Evolutionary conservation across 208 protist species (phyloP).

Genomic region (Acanthamoeba castellanii): DNA sequence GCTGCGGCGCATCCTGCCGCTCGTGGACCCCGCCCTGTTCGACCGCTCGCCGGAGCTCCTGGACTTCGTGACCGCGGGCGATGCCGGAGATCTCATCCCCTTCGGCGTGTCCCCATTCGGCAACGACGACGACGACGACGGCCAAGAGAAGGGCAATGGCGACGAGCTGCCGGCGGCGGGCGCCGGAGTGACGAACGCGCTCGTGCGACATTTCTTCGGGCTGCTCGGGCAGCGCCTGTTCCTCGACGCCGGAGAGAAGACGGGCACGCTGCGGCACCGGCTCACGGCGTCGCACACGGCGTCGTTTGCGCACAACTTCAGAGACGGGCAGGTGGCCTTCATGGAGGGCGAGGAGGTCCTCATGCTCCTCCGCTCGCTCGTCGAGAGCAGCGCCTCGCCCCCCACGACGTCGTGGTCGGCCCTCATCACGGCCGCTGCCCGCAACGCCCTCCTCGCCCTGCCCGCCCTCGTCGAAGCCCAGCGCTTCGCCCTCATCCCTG

Average conservation of each 20-base stretch:
- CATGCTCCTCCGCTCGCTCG: constrained; percentile 49
- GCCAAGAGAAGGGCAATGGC: no score
- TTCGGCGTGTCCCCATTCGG: background rate
- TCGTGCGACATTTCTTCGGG: constrained; percentile 6
- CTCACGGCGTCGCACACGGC: background rate
- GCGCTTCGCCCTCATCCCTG: background rate
- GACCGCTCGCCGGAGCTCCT: background rate
- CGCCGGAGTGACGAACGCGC: background rate
- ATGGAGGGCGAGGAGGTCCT: constrained; percentile 2
- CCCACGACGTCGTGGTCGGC: background rate
- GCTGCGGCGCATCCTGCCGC: constrained; percentile 25
- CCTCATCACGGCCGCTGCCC: background rate
- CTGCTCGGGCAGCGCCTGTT: constrained; percentile 14
- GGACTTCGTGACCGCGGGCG: background rate
- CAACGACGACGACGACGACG: background rate
- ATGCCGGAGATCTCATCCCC: background rate
- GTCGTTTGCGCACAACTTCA: constrained; percentile 23
- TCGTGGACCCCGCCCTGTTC: constrained; percentile 38
- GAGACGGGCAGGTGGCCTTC: constrained; percentile 40
- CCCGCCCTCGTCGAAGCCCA: background rate
- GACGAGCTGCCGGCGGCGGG: no score
- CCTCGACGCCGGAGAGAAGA: constrained; percentile 4
- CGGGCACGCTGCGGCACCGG: background rate
- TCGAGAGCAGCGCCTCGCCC: background rate
- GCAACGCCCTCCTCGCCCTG: background rate